Evolutionary conservation across 352 stramenopile genomes (phyloP).

Genomic region (Phytophthora syringae): DNA sequence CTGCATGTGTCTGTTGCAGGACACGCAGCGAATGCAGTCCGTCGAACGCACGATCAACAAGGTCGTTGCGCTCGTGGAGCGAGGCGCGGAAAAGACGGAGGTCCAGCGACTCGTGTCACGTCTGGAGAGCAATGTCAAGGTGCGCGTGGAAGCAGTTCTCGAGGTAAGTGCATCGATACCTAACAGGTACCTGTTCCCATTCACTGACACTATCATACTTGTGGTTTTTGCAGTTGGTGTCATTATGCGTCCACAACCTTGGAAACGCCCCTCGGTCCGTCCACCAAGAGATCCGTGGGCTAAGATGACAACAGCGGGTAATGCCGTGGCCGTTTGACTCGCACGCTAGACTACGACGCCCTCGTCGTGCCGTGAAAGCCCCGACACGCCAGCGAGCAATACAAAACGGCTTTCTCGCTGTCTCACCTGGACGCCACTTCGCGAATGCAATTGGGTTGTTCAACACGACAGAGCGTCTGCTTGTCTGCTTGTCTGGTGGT

Average conservation of each 20-base stretch:
- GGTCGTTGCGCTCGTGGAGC: constrained; percentile 45
- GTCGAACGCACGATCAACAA: constrained; percentile 50
- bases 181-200: not conserved
- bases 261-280: not conserved
- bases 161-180: constrained; percentile 40
- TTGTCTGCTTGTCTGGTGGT: constrained; percentile 13
- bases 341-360: constrained; percentile 19
- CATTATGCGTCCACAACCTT: constrained; percentile 42
- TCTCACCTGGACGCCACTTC: constrained; percentile 3
- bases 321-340: not conserved
- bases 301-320: constrained; percentile 5
- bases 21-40: constrained; percentile 32
- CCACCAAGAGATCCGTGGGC: not conserved
- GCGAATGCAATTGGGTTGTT: constrained; percentile 22
- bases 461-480: constrained; percentile 6
- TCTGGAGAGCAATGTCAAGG: constrained; percentile 54
- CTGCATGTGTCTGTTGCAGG: constrained; percentile 11
- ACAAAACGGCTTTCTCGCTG: not conserved
- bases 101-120: constrained; percentile 48
- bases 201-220: not conserved
- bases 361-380: constrained; percentile 5
- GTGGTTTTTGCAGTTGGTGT: constrained; percentile 37
- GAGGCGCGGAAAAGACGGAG: constrained; percentile 38
- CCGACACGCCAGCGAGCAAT: constrained; percentile 11
- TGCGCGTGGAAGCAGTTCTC: constrained; percentile 56